These are phyloP conservation scores for Sporothrix brunneoviolacea DNA, from an alignment of 2,329 filamentous ascomycete species.

Conservation along the genomic window DNA sequence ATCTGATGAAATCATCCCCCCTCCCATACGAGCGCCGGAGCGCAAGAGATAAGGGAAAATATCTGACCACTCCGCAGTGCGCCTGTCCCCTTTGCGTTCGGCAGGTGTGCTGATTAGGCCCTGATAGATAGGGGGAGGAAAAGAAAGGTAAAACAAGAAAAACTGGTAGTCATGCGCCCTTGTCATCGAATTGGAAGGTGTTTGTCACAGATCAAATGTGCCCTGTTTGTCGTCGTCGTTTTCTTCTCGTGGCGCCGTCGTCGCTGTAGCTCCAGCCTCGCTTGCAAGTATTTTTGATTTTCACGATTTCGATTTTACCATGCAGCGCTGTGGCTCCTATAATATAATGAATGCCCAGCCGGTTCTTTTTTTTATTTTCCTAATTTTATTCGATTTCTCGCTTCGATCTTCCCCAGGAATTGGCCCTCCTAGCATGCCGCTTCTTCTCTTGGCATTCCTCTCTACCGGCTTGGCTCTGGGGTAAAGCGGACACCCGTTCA, in stretches of 20 bases:
- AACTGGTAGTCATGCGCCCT: neutral
- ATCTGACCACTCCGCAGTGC: too few species aligned
- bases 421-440: neutral
- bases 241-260: too few species aligned
- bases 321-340: too few species aligned
- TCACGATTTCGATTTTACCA: too few species aligned
- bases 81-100: neutral
- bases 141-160: neutral
- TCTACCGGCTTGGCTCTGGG: conserved; percentile 10
- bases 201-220: conserved; percentile 5
- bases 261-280: too few species aligned
- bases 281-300: too few species aligned
- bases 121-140: too few species aligned
- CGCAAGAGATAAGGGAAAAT: too few species aligned
- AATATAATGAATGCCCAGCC: too few species aligned
- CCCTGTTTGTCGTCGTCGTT: neutral
- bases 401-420: neutral
- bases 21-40: too few species aligned
- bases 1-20: too few species aligned
- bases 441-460: neutral
- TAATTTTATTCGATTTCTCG: neutral
- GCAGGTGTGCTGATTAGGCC: neutral
- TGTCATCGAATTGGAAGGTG: neutral
- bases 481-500: neutral
- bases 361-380: neutral